Conservation (phyloP, 208 protist species). For the Acanthamoeba triangularis region DNA sequence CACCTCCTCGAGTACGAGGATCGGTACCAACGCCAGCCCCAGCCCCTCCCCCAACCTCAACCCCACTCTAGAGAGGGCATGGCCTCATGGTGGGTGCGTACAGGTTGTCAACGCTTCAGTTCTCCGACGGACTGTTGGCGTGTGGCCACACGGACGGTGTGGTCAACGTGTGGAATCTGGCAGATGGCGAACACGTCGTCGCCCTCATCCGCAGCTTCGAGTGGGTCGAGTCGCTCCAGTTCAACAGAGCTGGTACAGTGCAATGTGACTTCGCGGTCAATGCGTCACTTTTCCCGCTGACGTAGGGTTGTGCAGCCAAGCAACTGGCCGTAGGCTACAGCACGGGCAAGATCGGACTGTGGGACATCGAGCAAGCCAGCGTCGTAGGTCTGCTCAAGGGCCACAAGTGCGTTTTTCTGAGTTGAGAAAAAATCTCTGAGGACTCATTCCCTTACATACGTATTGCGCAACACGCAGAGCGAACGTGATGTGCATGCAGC, state of each 20-base stretch:
- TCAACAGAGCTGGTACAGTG: neutral
- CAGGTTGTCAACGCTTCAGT: neutral
- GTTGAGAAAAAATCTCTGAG: no score
- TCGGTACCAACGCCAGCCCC: neutral
- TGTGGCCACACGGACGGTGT: slow-evolving; percentile 35
- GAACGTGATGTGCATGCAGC: slow-evolving; percentile 44
- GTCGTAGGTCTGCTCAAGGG: slow-evolving; percentile 18
- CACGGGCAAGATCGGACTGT: slow-evolving; percentile 15
- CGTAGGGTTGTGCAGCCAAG: neutral
- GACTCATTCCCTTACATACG: neutral
- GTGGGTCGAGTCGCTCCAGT: slow-evolving; percentile 49
- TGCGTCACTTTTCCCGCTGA: no score
- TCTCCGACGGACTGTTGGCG: neutral
- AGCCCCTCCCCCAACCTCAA: no score
- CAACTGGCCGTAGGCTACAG: slow-evolving; percentile 22
- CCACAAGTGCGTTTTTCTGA: slow-evolving; percentile 13
- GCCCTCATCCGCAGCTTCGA: slow-evolving; percentile 14
- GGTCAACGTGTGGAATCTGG: slow-evolving; percentile 33
- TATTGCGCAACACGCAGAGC: neutral
- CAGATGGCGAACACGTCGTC: neutral
- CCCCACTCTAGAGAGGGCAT: no score
- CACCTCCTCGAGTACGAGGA: slow-evolving; percentile 31
- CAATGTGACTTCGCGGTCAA: no score
- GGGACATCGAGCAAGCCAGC: slow-evolving; percentile 45
- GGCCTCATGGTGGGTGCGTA: neutral